Conservation (phyloP, 164 flowering plant species). For the Dillenia suffruticosa region DNA sequence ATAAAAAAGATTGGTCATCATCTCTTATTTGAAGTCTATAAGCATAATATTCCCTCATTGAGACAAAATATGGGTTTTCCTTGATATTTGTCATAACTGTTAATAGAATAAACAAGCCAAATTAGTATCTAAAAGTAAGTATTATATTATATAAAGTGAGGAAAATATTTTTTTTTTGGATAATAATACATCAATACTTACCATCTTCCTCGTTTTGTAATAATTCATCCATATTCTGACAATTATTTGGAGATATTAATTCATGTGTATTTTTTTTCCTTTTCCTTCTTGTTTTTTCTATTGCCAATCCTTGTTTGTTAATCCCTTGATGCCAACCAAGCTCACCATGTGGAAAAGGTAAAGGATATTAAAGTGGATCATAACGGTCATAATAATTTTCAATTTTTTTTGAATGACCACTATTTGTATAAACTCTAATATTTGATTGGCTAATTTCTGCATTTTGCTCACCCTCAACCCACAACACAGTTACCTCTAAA, state of each 20-base stretch:
- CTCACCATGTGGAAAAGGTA: slow-evolving; percentile 4
- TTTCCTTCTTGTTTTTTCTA: too few species aligned
- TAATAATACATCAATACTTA: neutral
- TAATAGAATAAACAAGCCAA: neutral
- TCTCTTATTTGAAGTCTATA: slow-evolving; percentile 1
- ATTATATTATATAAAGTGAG: neutral
- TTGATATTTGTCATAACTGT: neutral
- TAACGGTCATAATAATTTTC: too few species aligned
- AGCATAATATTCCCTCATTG: neutral
- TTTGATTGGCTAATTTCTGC: too few species aligned
- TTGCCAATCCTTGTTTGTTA: too few species aligned
- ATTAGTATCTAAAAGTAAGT: neutral
- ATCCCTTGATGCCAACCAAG: slow-evolving; percentile 13
- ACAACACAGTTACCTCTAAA: too few species aligned
- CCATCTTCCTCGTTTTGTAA: neutral
- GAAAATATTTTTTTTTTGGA: neutral
- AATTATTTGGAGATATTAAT: neutral
- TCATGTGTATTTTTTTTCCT: neutral
- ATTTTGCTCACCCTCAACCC: too few species aligned
- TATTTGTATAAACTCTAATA: too few species aligned
- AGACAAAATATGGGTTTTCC: neutral
- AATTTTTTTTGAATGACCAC: too few species aligned
- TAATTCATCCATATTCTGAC: neutral
- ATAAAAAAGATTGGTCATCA: neutral
- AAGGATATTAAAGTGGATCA: too few species aligned